Conservation (phyloP, 768 basidiomycete species). For the Xerocomellus amylosporus region DNA sequence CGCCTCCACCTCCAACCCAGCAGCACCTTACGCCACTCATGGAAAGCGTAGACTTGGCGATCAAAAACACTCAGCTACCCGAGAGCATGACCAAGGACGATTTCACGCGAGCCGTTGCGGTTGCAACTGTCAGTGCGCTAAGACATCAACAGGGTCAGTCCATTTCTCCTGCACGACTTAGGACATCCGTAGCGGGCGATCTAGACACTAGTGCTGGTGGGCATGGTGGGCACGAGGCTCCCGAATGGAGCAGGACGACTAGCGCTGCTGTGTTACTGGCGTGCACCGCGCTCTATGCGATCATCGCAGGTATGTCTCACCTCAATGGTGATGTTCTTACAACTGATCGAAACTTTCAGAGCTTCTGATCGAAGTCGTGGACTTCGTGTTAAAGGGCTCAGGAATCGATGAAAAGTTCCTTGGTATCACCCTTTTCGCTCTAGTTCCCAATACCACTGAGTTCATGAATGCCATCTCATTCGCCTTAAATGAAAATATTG, state of each 20-base stretch:
- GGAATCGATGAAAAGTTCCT: slow-evolving; percentile 98
- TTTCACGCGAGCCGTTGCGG: slow-evolving; percentile 90
- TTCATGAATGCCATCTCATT: slow-evolving; percentile 99
- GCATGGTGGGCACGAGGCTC: slow-evolving; percentile 89
- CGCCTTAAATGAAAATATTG: slow-evolving; percentile 94
- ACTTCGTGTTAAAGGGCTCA: slow-evolving; percentile 85
- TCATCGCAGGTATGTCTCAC: slow-evolving; percentile 80
- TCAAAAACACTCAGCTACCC: slow-evolving; percentile 59
- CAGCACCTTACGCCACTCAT: slow-evolving; percentile 58
- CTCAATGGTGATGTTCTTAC: not conserved
- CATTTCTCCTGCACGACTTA: slow-evolving; percentile 47
- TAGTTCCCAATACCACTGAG: slow-evolving; percentile 98
- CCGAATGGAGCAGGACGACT: slow-evolving; percentile 89
- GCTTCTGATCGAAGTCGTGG: slow-evolving; percentile 91
- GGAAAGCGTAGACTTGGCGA: slow-evolving; percentile 75
- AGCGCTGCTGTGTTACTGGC: slow-evolving; percentile 86
- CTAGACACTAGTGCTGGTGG: slow-evolving; percentile 48
- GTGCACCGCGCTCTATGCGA: slow-evolving; percentile 90
- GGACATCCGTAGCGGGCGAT: slow-evolving; percentile 38
- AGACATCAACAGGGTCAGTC: slow-evolving; percentile 69
- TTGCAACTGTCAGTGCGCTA: slow-evolving; percentile 88
- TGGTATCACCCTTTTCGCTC: slow-evolving; percentile 92
- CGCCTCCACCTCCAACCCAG: slow-evolving; percentile 35
- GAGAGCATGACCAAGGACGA: slow-evolving; percentile 77
- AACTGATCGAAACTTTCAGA: slow-evolving; percentile 47